Base-by-base conservation (phyloP, 75 land plant species). In the Azolla pinnata region DNA sequence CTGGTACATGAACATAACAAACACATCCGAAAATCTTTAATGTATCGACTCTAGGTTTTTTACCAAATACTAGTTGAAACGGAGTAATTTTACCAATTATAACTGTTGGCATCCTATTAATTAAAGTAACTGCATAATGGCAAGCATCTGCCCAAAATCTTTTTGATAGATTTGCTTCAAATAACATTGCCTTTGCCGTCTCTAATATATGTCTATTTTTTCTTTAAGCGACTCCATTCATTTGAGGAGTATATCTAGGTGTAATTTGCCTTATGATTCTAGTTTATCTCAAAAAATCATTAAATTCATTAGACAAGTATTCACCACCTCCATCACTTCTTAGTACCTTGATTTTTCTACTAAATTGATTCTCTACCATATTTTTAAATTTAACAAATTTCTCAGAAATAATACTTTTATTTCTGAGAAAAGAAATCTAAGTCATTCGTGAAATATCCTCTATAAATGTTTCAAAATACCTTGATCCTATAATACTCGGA, bases 301-400 rank as follows among this genome's bases (percentile, higher is more conserved):
- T 44, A 44, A 75, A 69, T 14, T 59, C 54, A 2, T 28, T 44
- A 9, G 64, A 65, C 26, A 2, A 33, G 21, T 25, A 69, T 30
- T 76, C 65, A 23, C 75, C 75, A 33, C 79, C 75, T 47, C 58
- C n/a, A 31, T 70, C 65, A 29, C 59, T 66, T 1, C 70, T 16
- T 2, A 76, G 60, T 7, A 28, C 30, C 26, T 57, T 46, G 28
- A 71, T 35, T 31, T 18, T 31, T 25, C 7, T 45, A 5, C 47
- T 56, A 20, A 31, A 52, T 56, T 69, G 46, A 2, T 59, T 69
- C 27, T 75, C 68, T 0, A 62, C 63, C 2, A 16, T 5, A 1
- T 2, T 31, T 29, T 67, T 62, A 24, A 66, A 65, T 0, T 27
- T 30, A 16, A 44, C 57, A 31, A 71, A 76, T 12, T n/a, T 26